Evolutionary conservation across 2,329 filamentous ascomycete genomes (phyloP), one percentile per base, ranked within the genome.

Genomic region (Alternaria sp.): DNA sequence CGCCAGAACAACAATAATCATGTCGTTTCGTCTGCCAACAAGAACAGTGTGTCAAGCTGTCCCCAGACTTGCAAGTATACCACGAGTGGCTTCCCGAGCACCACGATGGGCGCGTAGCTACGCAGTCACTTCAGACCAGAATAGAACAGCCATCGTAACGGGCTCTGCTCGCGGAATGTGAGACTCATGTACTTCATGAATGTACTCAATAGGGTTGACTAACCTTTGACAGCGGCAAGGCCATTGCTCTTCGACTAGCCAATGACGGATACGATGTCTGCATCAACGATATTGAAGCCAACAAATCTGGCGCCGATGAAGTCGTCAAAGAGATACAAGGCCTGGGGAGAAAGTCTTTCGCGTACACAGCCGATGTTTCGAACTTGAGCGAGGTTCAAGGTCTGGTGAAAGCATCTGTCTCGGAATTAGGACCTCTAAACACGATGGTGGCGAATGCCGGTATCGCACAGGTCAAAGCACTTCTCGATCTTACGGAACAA

Each of bases 191-290:
- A 23, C 11, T 40, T 12, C n/a, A 26, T 3, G 8, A 13, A 23
- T 9, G 11, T 5, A 1, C 17, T 21, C 9, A 10, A 36, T 36
- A 11, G 19, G 13, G 8, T 13, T 40, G 15, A 36, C 62, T 72
- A 44, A 72, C 43, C 17, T 17, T 21, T 7, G 9, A 36, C 59
- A 89, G 88, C 66, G 88, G 88, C 50, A 87, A 86, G 69, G 84
- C 87, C 19, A 89, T 90, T 57, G 89, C 88, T 17, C 79, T 89
- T 8, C 87, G 89, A 3, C 83, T 91, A 15, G 89, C 89, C 6
- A 79, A 82, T 21, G 89, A 91, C 65, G 89, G 89, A 57, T 91
- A 91, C 78, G 83, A 88, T 67, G 81, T 92, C 54, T 89, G 87
- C 71, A 81, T 91, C 66, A 91, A 90, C 73, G 89, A 91, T 67